phyloP scores from a whole-genome alignment of 306 rosid species.

The Vachellia pachyceras region DNA sequence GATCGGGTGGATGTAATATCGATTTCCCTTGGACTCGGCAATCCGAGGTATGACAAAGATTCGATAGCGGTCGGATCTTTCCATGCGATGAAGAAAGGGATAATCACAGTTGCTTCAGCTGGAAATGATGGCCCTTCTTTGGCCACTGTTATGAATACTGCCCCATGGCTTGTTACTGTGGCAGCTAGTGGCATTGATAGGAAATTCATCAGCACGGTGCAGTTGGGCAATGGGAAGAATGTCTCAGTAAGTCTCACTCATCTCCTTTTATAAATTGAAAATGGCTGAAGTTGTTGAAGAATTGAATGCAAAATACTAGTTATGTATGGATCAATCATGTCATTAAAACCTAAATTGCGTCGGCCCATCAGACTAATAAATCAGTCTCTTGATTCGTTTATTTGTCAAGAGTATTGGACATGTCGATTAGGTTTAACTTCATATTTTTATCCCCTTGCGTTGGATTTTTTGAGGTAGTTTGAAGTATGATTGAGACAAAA shows the following conservation, averaged over 20 bases:
- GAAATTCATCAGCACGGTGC: constrained; percentile 58
- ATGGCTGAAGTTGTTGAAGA: too few species aligned
- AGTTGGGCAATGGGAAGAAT: constrained; percentile 71
- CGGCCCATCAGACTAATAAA: too few species aligned
- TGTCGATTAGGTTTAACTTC: too few species aligned
- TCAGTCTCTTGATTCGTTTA: too few species aligned
- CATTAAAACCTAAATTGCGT: too few species aligned
- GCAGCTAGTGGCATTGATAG: constrained; percentile 89
- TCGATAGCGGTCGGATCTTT: constrained; percentile 72
- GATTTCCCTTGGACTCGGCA: constrained; percentile 75
- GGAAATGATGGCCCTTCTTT: constrained; percentile 78
- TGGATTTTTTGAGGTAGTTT: not conserved
- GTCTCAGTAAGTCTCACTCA: constrained; percentile 57
- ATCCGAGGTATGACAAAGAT: constrained; percentile 46
- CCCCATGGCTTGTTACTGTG: constrained; percentile 93
- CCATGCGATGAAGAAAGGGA: constrained; percentile 85
- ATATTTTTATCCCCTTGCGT: too few species aligned
- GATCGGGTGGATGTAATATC: constrained; percentile 95
- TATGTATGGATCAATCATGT: too few species aligned
- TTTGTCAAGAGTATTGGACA: too few species aligned
- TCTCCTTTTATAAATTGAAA: not conserved
- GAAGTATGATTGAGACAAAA: not conserved
- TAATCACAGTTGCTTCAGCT: constrained; percentile 76
- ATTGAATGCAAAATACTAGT: too few species aligned
- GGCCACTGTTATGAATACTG: constrained; percentile 61